A percentile compares a stretch with the other conserved stretches of the same genome.
These are phyloP conservation scores for Globisporangium takayamanum DNA, from an alignment of 352 stramenopile species.

Conservation along the genomic window DNA sequence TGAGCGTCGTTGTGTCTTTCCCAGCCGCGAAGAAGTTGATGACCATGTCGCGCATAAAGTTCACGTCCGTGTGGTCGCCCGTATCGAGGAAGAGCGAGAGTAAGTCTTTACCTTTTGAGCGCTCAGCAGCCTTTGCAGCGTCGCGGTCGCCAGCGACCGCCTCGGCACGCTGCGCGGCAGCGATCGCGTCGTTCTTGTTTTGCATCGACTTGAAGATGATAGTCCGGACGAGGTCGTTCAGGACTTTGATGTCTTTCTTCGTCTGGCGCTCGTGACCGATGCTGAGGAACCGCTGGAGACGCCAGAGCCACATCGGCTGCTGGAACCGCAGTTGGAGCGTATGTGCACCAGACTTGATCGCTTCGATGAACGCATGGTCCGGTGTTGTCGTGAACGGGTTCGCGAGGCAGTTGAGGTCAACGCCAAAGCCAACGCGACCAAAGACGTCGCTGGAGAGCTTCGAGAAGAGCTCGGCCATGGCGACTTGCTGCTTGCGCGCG, in stretches of 20 bases:
- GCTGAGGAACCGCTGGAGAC: constrained; percentile 24
- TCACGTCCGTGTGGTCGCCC: constrained; percentile 17
- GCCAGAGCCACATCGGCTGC: too few relatives aligned
- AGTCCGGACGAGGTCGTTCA: constrained; percentile 24
- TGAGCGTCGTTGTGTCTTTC: constrained; percentile 66
- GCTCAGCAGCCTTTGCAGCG: not conserved
- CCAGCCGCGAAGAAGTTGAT: constrained; percentile 75
- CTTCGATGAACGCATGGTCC: too few relatives aligned
- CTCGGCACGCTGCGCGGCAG: not conserved
- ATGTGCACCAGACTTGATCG: too few relatives aligned
- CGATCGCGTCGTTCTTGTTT: constrained; percentile 1
- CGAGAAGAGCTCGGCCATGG: too few relatives aligned
- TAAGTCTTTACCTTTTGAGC: constrained; percentile 18
- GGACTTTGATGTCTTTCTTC: constrained; percentile 26
- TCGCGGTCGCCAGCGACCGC: not conserved
- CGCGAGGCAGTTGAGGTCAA: too few relatives aligned
- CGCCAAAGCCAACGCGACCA: constrained; percentile 57
- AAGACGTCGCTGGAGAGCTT: constrained; percentile 63
- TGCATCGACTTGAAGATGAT: too few relatives aligned
- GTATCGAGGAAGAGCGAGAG: constrained; percentile 39
- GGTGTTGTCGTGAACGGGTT: too few relatives aligned
- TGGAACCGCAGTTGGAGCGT: too few relatives aligned
- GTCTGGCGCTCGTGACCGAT: constrained; percentile 25
- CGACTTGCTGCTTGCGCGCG: too few relatives aligned
- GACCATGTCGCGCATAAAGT: constrained; percentile 57